Evolutionary conservation across 352 stramenopile species (phyloP).

Genomic region (Phytophthora pinifolia): DNA sequence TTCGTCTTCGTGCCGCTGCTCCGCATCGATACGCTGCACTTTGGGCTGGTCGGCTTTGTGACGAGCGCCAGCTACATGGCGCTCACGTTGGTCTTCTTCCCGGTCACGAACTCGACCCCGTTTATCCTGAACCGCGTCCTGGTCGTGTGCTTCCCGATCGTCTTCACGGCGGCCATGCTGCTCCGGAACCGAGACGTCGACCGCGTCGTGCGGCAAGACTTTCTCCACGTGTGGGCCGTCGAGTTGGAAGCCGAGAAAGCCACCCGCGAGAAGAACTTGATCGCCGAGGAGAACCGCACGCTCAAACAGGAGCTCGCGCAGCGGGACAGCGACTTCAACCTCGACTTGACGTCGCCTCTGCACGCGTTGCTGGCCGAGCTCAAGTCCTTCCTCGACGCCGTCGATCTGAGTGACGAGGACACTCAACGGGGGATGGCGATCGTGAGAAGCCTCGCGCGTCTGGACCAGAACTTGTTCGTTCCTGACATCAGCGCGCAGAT

Average conservation of each 20-base stretch:
- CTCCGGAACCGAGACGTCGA: constrained; percentile 75
- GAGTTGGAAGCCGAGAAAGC: constrained; percentile 74
- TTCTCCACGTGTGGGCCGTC: constrained; percentile 76
- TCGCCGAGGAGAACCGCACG: constrained; percentile 80
- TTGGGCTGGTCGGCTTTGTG: constrained; percentile 50
- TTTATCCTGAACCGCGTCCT: constrained; percentile 74
- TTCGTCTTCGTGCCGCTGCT: constrained; percentile 76
- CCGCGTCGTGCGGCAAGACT: constrained; percentile 76
- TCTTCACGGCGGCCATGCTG: constrained; percentile 70
- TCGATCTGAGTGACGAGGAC: constrained; percentile 61
- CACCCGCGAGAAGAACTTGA: constrained; percentile 73
- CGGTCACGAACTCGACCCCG: constrained; percentile 47
- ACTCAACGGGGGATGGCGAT: constrained; percentile 64
- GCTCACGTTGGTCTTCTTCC: constrained; percentile 68
- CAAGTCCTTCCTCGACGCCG: constrained; percentile 72
- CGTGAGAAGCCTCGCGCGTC: constrained; percentile 62
- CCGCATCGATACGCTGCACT: constrained; percentile 76
- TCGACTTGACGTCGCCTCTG: constrained; percentile 78
- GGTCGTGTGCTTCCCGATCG: constrained; percentile 68
- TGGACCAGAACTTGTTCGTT: constrained; percentile 84
- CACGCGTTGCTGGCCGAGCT: constrained; percentile 72
- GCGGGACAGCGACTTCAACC: constrained; percentile 64
- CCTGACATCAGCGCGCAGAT: constrained; percentile 81
- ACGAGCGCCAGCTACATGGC: constrained; percentile 63
- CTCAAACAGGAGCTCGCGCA: constrained; percentile 78